phyloP scores from a whole-genome alignment of 1,284 basidiomycete species.

The Pseudozyma pruni region DNA sequence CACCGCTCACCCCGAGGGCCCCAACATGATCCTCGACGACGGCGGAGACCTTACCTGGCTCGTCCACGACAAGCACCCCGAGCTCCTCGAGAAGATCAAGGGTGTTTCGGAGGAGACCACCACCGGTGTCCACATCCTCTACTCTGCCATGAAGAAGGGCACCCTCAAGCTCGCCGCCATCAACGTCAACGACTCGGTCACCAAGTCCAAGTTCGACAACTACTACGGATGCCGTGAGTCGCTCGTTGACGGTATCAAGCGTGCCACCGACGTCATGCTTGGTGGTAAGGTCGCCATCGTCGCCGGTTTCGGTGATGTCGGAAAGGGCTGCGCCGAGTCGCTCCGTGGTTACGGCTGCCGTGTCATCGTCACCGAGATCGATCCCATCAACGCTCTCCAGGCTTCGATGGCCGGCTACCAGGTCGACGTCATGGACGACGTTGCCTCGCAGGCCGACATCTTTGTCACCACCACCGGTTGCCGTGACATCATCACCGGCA shows the following conservation, averaged over 20 bases:
- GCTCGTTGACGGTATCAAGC: conserved; percentile 99
- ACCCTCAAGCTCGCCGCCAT: conserved; percentile 97
- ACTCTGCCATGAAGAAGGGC: conserved; percentile 95
- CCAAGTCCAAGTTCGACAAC: conserved; percentile 96
- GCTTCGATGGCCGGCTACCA: conserved; percentile 99
- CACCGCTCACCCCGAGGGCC: conserved; percentile 80
- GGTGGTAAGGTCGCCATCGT: conserved; percentile 99
- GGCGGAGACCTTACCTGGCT: conserved; percentile 95
- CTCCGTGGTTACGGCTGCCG: conserved; percentile 95
- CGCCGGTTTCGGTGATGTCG: conserved; percentile 98
- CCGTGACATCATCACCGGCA: conserved; percentile 93
- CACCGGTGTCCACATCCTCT: conserved; percentile 98
- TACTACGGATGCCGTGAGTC: conserved; percentile 86
- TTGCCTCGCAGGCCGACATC: conserved; percentile 85
- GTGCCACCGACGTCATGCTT: conserved; percentile 99
- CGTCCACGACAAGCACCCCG: conserved; percentile 84
- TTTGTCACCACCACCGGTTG: conserved; percentile 99
- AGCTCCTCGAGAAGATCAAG: conserved; percentile 70
- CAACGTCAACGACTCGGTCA: conserved; percentile 95
- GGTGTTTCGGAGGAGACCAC: conserved; percentile 99
- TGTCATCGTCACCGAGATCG: conserved; percentile 96
- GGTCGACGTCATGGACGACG: conserved; percentile 98
- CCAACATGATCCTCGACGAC: conserved; percentile 99
- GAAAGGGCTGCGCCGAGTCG: conserved; percentile 98
- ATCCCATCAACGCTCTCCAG: conserved; percentile 99